These are phyloP conservation scores for Pholiota adiposa DNA, from an alignment of 1,284 basidiomycete species.

Conservation along the genomic window DNA sequence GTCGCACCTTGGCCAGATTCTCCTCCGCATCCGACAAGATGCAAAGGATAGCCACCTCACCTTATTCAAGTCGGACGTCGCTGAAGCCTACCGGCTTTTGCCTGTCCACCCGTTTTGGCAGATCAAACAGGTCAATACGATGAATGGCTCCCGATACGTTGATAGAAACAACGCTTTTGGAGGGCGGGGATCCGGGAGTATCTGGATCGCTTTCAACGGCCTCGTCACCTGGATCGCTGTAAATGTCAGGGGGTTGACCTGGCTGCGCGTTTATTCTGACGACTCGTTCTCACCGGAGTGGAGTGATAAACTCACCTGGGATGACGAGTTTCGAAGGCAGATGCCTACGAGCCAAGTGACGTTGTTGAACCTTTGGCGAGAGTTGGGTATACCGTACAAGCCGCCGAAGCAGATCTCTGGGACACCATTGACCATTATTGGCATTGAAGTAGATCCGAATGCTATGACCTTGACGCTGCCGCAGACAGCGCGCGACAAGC, in stretches of 20 bases:
- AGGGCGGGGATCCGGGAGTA: slow-evolving; percentile 13
- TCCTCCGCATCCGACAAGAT: background rate
- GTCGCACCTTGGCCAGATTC: slow-evolving; percentile 2
- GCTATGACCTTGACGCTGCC: slow-evolving; percentile 29
- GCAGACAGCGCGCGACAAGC: background rate
- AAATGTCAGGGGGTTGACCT: slow-evolving; percentile 10
- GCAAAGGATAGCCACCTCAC: background rate
- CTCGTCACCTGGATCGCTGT: slow-evolving; percentile 33
- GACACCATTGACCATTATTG: slow-evolving; percentile 30
- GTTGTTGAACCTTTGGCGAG: slow-evolving; percentile 36
- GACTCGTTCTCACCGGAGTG: slow-evolving; percentile 28
- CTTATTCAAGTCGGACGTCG: slow-evolving; percentile 26
- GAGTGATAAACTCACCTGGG: slow-evolving; percentile 19
- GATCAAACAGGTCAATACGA: slow-evolving; percentile 37
- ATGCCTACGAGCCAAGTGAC: slow-evolving; percentile 29
- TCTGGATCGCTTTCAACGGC: slow-evolving; percentile 27
- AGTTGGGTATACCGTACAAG: slow-evolving; percentile 34
- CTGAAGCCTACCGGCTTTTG: slow-evolving; percentile 35
- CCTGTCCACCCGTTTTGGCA: slow-evolving; percentile 45
- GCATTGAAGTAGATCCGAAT: slow-evolving; percentile 34
- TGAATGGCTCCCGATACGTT: slow-evolving; percentile 26
- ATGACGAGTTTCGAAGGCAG: slow-evolving; percentile 30
- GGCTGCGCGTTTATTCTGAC: slow-evolving; percentile 31
- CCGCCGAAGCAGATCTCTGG: slow-evolving; percentile 37
- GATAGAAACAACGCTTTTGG: slow-evolving; percentile 36